Base-by-base conservation (phyloP, 345 rosid species). In the Syzygium grande region DNA sequence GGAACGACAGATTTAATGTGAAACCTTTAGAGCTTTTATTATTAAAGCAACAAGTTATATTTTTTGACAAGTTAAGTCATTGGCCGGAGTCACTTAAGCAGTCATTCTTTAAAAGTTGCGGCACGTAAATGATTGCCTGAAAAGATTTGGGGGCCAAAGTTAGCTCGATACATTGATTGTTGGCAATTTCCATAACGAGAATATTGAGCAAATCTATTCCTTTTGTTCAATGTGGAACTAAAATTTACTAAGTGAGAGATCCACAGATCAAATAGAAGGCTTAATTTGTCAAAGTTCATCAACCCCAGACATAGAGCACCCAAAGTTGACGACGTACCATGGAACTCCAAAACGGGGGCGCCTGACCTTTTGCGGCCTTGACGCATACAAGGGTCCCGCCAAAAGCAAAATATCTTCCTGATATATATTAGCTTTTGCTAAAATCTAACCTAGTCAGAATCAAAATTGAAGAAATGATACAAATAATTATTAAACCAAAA, bases 1-100 rank as follows among this genome's bases (percentile, higher is more conserved):
- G 34, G 17, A 27, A 61, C 2, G 0, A 61, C 27, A 27, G 4
- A 13, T 15, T 5, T n/a, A n/a, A 59, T 13, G 73, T 61, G 17
- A 13, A n/a, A 27, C 11, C 73, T n/a, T 61, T 61, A 0, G 17
- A n/a, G 34, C 34, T 61, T 61, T 61, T 3, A n/a, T 61, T 61
- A 61, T 61, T n/a, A n/a, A 6, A 61, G 9, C 5, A 61, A 13
- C 17, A 27, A 17, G 0, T n/a, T 12, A 61, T 0, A n/a, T 27
- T 61, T 11, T 30, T 5, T 0, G 3, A 1, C 7, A 34, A 63
- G 5, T 14, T 63, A 63, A 29, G 21, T 15, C 3, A 0, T 63
- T 9, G 22, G 30, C 15, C 4, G 41, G 16, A 29, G 16, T 65
- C 43, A 30, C 9, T 8, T 65, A 65, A 63, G 43, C 8, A 73